Evolutionary conservation across 2,329 filamentous ascomycete genomes (phyloP).

Genomic region (Fusarium sororula): DNA sequence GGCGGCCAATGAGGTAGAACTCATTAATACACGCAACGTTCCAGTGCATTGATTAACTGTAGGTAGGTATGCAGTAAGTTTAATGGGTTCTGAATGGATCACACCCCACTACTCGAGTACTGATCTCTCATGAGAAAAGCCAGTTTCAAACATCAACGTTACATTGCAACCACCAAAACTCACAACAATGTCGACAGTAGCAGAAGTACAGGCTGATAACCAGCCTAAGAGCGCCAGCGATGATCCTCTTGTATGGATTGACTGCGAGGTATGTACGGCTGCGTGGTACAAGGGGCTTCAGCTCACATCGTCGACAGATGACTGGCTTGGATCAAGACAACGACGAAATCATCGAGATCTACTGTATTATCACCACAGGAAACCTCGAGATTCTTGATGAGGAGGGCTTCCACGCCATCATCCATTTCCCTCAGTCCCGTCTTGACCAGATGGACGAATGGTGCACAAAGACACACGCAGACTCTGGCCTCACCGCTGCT

Average conservation of each 20-base stretch:
- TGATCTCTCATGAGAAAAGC: slow-evolving; percentile 18
- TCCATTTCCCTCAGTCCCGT: slow-evolving; percentile 76
- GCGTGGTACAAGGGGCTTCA: slow-evolving; percentile 12
- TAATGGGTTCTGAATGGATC: slow-evolving; percentile 8
- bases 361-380: slow-evolving; percentile 88
- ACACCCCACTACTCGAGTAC: slow-evolving; percentile 24
- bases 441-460: slow-evolving; percentile 87
- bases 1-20: slow-evolving; percentile 28
- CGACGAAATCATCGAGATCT: slow-evolving; percentile 90
- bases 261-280: slow-evolving; percentile 60
- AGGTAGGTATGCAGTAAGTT: not conserved
- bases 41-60: slow-evolving; percentile 33
- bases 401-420: slow-evolving; percentile 79
- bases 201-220: slow-evolving; percentile 22
- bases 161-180: slow-evolving; percentile 18
- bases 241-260: slow-evolving; percentile 85
- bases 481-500: slow-evolving; percentile 81
- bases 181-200: slow-evolving; percentile 20
- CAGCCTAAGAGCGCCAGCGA: slow-evolving; percentile 44
- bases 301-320: slow-evolving; percentile 70
- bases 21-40: slow-evolving; percentile 45
- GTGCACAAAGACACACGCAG: slow-evolving; percentile 83
- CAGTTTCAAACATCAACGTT: slow-evolving; percentile 11
- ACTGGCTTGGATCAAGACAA: slow-evolving; percentile 74
- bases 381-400: slow-evolving; percentile 80